phyloP scores from a whole-genome alignment of 2,329 filamentous ascomycete species.

The Alternaria consortialis region DNA sequence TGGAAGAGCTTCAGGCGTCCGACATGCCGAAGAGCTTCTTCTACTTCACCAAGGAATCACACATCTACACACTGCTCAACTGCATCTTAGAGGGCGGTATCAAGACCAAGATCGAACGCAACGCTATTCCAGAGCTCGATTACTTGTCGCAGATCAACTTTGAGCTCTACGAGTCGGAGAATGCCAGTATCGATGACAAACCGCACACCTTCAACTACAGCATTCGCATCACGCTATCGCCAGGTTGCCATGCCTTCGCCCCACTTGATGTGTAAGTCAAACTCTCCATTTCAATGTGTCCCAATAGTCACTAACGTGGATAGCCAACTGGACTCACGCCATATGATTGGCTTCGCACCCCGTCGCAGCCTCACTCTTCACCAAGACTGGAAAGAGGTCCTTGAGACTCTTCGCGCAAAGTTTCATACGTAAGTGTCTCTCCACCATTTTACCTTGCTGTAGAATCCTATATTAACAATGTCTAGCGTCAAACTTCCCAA shows the following conservation, averaged over 20 bases:
- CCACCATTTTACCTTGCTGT: not conserved
- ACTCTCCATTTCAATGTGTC: not conserved
- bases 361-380: constrained; percentile 88
- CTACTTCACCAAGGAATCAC: constrained; percentile 99
- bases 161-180: constrained; percentile 95
- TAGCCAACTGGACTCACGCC: constrained; percentile 86
- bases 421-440: constrained; percentile 80
- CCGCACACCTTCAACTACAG: constrained; percentile 87
- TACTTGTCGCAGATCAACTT: constrained; percentile 98
- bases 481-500: constrained; percentile 60
- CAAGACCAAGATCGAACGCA: constrained; percentile 94
- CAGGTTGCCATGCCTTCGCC: constrained; percentile 95
- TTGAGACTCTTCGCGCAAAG: constrained; percentile 91
- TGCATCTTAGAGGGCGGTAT: constrained; percentile 97
- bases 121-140: constrained; percentile 94
- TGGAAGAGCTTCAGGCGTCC: constrained; percentile 96
- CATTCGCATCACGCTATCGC: constrained; percentile 94
- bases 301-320: constrained; percentile 13
- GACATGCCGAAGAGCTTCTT: constrained; percentile 95
- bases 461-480: constrained; percentile 10
- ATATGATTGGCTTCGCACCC: constrained; percentile 95
- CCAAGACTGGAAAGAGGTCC: constrained; percentile 95
- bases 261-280: constrained; percentile 78
- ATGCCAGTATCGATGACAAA: constrained; percentile 65
- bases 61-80: constrained; percentile 97